Conservation (phyloP, 2,329 filamentous ascomycete genomes). For the Metarhizium sp. region DNA sequence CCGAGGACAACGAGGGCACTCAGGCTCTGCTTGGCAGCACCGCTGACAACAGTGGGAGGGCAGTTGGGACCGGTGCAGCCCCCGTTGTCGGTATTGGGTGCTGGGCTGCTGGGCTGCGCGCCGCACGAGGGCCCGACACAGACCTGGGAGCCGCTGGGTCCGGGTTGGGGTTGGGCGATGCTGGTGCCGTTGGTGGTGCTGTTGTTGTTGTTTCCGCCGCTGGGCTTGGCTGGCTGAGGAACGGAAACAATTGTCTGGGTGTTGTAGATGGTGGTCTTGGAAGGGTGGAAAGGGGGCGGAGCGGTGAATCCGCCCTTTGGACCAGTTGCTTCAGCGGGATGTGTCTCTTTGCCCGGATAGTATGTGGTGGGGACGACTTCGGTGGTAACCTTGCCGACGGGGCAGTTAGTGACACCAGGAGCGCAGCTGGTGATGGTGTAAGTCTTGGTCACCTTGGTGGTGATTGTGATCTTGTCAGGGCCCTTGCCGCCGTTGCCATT, state of each 20-base stretch:
- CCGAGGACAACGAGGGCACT: slow-evolving; percentile 12
- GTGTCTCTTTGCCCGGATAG: too few species aligned
- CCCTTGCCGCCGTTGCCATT: too few species aligned
- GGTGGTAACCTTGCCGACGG: not conserved
- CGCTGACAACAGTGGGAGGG: slow-evolving; percentile 6
- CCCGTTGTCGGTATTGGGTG: not conserved
- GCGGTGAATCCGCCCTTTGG: not conserved
- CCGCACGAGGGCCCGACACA: slow-evolving; percentile 2
- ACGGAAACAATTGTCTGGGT: not conserved
- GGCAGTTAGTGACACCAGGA: too few species aligned
- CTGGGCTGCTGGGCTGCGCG: not conserved
- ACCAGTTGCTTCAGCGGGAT: too few species aligned
- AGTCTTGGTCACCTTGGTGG: not conserved
- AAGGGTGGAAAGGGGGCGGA: not conserved
- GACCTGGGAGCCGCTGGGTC: not conserved
- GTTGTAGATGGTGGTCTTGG: not conserved
- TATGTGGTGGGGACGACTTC: not conserved
- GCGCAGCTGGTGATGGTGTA: too few species aligned
- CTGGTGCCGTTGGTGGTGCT: slow-evolving; percentile 3
- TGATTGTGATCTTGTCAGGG: too few species aligned
- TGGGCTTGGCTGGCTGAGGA: not conserved
- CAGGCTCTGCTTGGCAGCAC: slow-evolving; percentile 12
- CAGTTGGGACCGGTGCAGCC: slow-evolving; percentile 7
- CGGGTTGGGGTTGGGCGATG: not conserved
- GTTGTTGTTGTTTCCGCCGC: not conserved